phyloP scores from a whole-genome alignment of 2,329 filamentous ascomycete genomes.

The Fonsecaea monophora region DNA sequence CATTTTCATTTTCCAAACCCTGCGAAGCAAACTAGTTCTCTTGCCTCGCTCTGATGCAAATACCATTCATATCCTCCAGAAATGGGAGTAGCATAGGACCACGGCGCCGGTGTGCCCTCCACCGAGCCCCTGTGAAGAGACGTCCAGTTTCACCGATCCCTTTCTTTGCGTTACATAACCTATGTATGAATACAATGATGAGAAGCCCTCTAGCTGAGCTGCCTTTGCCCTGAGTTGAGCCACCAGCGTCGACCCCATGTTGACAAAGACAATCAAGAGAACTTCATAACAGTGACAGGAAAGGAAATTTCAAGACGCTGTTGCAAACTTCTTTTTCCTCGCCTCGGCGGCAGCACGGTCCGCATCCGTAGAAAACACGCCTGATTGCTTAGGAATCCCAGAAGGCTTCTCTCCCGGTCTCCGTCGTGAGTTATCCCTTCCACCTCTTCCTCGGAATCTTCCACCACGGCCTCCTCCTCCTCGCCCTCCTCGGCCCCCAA shows the following conservation, averaged over 20 bases:
- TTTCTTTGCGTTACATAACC: slow-evolving; percentile 1
- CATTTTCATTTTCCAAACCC: neutral
- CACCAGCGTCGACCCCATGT: neutral
- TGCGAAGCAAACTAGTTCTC: neutral
- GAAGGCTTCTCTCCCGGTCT: slow-evolving; percentile 41
- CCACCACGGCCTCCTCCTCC: slow-evolving; percentile 38
- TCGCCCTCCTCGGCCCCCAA: slow-evolving; percentile 43
- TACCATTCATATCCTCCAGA: neutral
- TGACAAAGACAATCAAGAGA: neutral
- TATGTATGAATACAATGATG: slow-evolving; percentile 16
- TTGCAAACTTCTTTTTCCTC: slow-evolving; percentile 56
- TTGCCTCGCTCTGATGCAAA: neutral
- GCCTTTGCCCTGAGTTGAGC: slow-evolving; percentile 4
- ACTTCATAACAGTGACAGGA: neutral
- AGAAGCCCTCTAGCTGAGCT: neutral
- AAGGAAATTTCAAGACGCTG: slow-evolving; percentile 18
- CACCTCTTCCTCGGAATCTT: slow-evolving; percentile 31
- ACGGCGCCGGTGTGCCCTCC: neutral
- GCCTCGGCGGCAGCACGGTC: slow-evolving; percentile 54
- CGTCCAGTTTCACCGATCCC: neutral
- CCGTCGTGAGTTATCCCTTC: slow-evolving; percentile 35
- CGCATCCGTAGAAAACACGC: slow-evolving; percentile 47
- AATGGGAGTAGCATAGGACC: neutral
- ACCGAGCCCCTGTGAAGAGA: neutral
- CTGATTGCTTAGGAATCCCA: slow-evolving; percentile 36